Evolutionary conservation across 495 filamentous ascomycete genomes (phyloP).

Genomic region (Pyrenula aspistea): DNA sequence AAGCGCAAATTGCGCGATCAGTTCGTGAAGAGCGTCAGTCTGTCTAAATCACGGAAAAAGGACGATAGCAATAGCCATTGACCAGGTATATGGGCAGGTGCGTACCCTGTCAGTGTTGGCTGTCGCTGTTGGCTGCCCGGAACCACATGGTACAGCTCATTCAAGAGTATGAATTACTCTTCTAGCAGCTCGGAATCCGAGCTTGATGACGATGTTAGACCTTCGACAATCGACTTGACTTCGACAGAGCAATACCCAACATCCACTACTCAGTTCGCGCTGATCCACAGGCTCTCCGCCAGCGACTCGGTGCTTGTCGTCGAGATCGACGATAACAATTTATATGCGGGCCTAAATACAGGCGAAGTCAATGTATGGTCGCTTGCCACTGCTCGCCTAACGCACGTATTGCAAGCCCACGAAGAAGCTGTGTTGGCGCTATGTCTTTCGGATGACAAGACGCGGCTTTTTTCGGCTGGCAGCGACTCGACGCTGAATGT

Average conservation of each 20-base stretch:
- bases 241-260: neutral
- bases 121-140: too few relatives aligned
- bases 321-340: conserved; percentile 44
- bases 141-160: too few relatives aligned
- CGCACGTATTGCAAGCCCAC: conserved; percentile 69
- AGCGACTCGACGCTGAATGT: conserved; percentile 91
- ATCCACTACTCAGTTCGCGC: conserved; percentile 24
- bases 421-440: conserved; percentile 81
- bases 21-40: too few relatives aligned
- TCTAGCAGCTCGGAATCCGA: neutral
- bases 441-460: conserved; percentile 59
- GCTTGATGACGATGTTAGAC: neutral
- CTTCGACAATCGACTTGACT: neutral
- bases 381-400: conserved; percentile 69
- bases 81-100: too few relatives aligned
- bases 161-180: neutral
- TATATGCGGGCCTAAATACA: conserved; percentile 72
- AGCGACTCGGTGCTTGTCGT: conserved; percentile 62
- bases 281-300: conserved; percentile 59
- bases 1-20: too few relatives aligned
- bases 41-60: too few relatives aligned
- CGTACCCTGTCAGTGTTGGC: too few relatives aligned
- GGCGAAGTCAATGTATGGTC: conserved; percentile 79
- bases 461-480: conserved; percentile 80
- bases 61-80: too few relatives aligned